Percentiles rank a stretch among this genome's conserved stretches.
phyloP scores from a whole-genome alignment of 2,329 filamentous ascomycete species.

The Scopulariopsis brevicaulis region DNA sequence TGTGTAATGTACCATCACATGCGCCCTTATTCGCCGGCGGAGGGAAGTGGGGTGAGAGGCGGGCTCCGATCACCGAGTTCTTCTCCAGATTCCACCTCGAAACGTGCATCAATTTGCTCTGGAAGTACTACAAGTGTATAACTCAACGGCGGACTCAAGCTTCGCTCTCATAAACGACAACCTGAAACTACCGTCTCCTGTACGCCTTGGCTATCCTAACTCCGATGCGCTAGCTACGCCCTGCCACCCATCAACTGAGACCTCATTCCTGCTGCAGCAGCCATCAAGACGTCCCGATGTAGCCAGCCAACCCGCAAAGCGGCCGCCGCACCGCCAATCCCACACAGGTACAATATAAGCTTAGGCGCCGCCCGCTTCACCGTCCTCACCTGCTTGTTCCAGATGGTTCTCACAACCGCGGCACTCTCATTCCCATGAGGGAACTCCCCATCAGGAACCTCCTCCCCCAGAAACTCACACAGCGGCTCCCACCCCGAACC shows the following conservation, averaged over 20 bases:
- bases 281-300: neutral
- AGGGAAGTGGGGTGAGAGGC: no score
- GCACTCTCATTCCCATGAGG: constrained; percentile 17
- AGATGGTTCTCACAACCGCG: neutral
- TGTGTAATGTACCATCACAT: neutral
- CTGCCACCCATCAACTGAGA: neutral
- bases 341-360: neutral
- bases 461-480: constrained; percentile 19
- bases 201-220: no score
- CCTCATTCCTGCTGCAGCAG: neutral
- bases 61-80: neutral
- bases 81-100: no score
- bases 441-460: constrained; percentile 18
- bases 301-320: neutral
- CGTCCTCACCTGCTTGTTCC: neutral
- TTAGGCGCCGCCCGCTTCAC: neutral
- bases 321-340: neutral
- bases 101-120: no score
- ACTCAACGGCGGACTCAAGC: no score
- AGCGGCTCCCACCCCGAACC: constrained; percentile 23
- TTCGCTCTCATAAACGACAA: no score
- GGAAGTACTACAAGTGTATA: no score
- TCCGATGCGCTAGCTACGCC: neutral
- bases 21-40: neutral
- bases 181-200: no score